Evolutionary conservation across 495 filamentous ascomycete genomes (phyloP).

Genomic region (Penicillium turbatum): DNA sequence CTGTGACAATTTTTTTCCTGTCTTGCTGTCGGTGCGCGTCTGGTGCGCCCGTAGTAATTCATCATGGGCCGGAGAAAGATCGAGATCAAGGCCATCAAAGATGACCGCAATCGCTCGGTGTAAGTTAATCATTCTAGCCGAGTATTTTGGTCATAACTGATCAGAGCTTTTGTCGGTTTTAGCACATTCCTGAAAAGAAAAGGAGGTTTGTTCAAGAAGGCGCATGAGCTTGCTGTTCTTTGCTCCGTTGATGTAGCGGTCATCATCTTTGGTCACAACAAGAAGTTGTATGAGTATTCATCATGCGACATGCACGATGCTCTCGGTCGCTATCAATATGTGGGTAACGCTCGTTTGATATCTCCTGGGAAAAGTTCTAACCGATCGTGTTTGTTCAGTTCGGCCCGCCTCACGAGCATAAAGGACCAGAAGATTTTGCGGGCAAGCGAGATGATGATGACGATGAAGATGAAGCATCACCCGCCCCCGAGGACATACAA

Average conservation of each 20-base stretch:
- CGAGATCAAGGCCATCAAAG: conserved; percentile 99
- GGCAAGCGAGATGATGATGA: conserved; percentile 80
- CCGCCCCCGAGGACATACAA: conserved; percentile 59
- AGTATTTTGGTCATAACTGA: neutral
- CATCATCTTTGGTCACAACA: conserved; percentile 96
- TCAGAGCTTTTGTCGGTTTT: conserved; percentile 2
- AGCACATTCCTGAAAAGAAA: conserved; percentile 99
- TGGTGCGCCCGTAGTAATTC: conserved; percentile 15
- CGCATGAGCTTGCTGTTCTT: conserved; percentile 94
- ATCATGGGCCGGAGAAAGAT: conserved; percentile 75
- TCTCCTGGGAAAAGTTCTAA: neutral
- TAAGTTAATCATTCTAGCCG: conserved; percentile 48
- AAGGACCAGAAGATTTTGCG: conserved; percentile 88
- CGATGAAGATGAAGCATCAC: conserved; percentile 72
- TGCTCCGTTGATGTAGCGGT: conserved; percentile 98
- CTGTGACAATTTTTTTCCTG: neutral
- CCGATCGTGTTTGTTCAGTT: conserved; percentile 52
- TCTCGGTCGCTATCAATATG: conserved; percentile 80
- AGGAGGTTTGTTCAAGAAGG: conserved; percentile 98
- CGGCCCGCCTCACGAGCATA: conserved; percentile 89
- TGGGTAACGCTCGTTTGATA: conserved; percentile 44
- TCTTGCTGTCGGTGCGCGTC: conserved; percentile 5
- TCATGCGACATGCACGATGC: conserved; percentile 90
- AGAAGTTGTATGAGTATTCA: conserved; percentile 97
- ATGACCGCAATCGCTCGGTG: conserved; percentile 98